A percentile compares a stretch with the other conserved stretches of the same genome.
These are phyloP conservation scores for Trichoderma aggressivum DNA, from an alignment of 2,329 filamentous ascomycete species.

Conservation along the genomic window DNA sequence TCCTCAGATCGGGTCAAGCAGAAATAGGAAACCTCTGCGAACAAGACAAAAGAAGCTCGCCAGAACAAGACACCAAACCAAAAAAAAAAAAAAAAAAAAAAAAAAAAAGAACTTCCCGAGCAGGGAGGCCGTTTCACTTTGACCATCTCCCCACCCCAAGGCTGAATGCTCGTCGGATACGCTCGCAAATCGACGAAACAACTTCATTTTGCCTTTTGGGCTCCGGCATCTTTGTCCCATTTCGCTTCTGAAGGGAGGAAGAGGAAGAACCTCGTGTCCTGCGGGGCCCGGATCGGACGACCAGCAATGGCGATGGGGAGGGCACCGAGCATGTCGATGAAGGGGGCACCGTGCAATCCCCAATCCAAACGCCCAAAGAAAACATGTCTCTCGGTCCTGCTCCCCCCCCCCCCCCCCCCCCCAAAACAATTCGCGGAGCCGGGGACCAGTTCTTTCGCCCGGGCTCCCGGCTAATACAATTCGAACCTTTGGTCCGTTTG, in stretches of 20 bases:
- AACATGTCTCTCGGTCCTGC: background rate
- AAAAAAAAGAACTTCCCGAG: background rate
- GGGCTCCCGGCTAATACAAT: background rate
- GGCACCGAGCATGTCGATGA: background rate
- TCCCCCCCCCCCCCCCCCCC: no score
- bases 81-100: no score
- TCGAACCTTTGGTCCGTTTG: background rate
- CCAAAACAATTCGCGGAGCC: background rate
- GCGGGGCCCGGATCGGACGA: conserved; percentile 6
- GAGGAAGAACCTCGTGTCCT: background rate
- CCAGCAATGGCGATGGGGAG: background rate
- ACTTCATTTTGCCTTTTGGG: background rate
- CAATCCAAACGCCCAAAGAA: background rate
- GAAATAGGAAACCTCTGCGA: conserved; percentile 10
- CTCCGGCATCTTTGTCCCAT: background rate
- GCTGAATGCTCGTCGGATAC: background rate
- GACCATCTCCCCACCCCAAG: background rate
- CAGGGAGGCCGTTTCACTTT: background rate
- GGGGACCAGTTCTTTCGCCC: background rate
- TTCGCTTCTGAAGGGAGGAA: background rate
- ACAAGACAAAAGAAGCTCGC: background rate
- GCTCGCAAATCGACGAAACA: background rate
- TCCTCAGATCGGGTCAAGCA: background rate
- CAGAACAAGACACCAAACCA: background rate
- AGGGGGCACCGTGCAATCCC: conserved; percentile 8